Percentiles rank a stretch among this genome's conserved stretches.
Conservation (phyloP, 1,284 basidiomycete genomes). For the Trichosporon coremiiforme region DNA sequence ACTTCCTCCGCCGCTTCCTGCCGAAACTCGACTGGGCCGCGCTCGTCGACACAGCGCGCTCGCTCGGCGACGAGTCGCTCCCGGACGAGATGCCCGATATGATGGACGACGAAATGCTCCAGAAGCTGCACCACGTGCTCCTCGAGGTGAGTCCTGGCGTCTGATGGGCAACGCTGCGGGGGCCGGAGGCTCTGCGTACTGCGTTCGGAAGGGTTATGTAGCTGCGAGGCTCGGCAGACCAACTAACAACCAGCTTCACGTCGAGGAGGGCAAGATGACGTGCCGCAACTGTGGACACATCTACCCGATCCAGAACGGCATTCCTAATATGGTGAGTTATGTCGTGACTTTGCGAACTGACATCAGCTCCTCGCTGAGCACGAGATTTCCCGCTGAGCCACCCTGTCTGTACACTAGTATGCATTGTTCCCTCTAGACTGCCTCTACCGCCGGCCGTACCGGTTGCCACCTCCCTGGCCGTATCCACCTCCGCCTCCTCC, state of each 20-base stretch:
- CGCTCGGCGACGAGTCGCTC: slow-evolving; percentile 81
- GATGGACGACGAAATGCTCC: slow-evolving; percentile 67
- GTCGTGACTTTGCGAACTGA: slow-evolving; percentile 12
- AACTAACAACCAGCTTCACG: slow-evolving; percentile 68
- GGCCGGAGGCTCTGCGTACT: too few relatives aligned
- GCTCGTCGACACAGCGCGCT: slow-evolving; percentile 75
- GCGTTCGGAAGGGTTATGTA: too few relatives aligned
- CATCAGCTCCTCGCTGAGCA: slow-evolving; percentile 82
- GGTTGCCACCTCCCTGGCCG: slow-evolving; percentile 12
- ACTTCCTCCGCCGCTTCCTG: slow-evolving; percentile 82
- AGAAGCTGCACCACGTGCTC: slow-evolving; percentile 84
- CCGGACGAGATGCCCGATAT: slow-evolving; percentile 70
- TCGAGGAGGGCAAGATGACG: slow-evolving; percentile 90
- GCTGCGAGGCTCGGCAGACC: neutral
- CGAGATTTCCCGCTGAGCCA: slow-evolving; percentile 64
- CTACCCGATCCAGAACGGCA: slow-evolving; percentile 89
- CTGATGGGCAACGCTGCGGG: too few relatives aligned
- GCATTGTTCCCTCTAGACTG: slow-evolving; percentile 24
- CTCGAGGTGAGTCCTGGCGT: slow-evolving; percentile 66
- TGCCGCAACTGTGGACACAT: slow-evolving; percentile 90
- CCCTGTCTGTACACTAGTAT: slow-evolving; percentile 25
- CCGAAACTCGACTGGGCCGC: slow-evolving; percentile 87
- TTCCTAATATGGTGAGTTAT: slow-evolving; percentile 92
- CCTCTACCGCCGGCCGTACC: slow-evolving; percentile 17
- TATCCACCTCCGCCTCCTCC: slow-evolving; percentile 7